A percentile compares a stretch with the other conserved stretches of the same genome.
Evolutionary conservation across 805 yeast species (phyloP).

Genomic region (Lipomyces yamanashiensis): DNA sequence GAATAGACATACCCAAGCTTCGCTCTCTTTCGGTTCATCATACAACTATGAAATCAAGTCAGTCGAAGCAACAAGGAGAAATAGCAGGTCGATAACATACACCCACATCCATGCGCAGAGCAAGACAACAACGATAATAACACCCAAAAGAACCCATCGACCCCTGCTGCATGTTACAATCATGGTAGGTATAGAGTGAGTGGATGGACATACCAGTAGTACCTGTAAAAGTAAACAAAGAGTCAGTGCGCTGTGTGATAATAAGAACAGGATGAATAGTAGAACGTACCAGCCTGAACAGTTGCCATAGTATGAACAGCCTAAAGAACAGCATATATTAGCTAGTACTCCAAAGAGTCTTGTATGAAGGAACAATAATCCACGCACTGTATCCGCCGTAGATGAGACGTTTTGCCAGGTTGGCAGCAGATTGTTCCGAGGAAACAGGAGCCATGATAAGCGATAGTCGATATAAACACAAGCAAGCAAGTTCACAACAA

Average conservation of each 20-base stretch:
- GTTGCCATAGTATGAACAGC: slow-evolving; percentile 24
- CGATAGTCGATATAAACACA: background rate
- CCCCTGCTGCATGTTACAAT: slow-evolving; percentile 14
- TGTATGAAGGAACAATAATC: background rate
- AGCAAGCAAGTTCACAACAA: background rate
- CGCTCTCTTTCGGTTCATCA: slow-evolving; percentile 20
- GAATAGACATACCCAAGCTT: slow-evolving; percentile 21
- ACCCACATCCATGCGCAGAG: slow-evolving; percentile 19
- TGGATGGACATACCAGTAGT: slow-evolving; percentile 25
- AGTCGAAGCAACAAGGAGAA: background rate
- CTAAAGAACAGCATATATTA: background rate
- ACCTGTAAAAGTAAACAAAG: slow-evolving; percentile 13
- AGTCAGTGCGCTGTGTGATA: background rate
- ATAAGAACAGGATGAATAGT: background rate
- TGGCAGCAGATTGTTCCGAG: background rate
- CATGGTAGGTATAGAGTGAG: too few species aligned
- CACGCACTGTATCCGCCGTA: background rate
- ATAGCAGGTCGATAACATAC: slow-evolving; percentile 12
- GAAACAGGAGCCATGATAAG: background rate
- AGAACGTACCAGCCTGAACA: slow-evolving; percentile 27
- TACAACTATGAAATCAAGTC: slow-evolving; percentile 7
- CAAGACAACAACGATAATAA: slow-evolving; percentile 13
- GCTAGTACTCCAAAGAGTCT: background rate
- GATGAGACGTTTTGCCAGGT: background rate
- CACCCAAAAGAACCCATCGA: slow-evolving; percentile 31